A percentile compares a stretch with the other conserved stretches of the same genome.
Conservation (phyloP, 148 eudicot species). For the Arbutus unedo region DNA sequence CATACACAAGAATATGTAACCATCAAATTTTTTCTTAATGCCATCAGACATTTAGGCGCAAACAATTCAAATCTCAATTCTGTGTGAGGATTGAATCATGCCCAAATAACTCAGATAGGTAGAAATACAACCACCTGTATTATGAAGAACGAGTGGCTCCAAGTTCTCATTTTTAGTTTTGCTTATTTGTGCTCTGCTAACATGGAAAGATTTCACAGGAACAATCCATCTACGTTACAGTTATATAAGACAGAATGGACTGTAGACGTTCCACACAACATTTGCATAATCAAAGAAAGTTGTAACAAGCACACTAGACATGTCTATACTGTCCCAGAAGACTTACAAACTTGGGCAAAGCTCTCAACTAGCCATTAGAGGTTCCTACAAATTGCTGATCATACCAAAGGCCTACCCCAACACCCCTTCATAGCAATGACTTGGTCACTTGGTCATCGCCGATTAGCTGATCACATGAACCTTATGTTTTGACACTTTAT, state of each 20-base stretch:
- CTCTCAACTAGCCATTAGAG: background rate
- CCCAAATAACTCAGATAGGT: background rate
- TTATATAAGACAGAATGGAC: background rate
- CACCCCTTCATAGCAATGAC: background rate
- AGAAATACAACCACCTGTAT: background rate
- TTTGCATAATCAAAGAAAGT: background rate
- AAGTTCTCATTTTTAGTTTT: background rate
- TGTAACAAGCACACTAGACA: background rate
- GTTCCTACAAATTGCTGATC: slow-evolving; percentile 2
- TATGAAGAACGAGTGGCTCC: background rate
- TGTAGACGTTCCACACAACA: background rate
- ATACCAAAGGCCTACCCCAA: background rate
- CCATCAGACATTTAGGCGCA: background rate
- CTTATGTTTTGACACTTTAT: background rate
- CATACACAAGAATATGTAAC: background rate
- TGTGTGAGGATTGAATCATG: background rate
- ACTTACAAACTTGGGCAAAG: background rate
- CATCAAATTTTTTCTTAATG: background rate
- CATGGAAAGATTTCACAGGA: background rate
- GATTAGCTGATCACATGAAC: background rate
- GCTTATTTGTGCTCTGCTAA: background rate
- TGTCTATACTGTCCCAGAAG: background rate
- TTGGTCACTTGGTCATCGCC: background rate
- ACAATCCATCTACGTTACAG: background rate
- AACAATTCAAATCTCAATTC: background rate